These are phyloP conservation scores for Tricholoma bakamatsutake DNA, from an alignment of 768 basidiomycete genomes.

Conservation along the genomic window DNA sequence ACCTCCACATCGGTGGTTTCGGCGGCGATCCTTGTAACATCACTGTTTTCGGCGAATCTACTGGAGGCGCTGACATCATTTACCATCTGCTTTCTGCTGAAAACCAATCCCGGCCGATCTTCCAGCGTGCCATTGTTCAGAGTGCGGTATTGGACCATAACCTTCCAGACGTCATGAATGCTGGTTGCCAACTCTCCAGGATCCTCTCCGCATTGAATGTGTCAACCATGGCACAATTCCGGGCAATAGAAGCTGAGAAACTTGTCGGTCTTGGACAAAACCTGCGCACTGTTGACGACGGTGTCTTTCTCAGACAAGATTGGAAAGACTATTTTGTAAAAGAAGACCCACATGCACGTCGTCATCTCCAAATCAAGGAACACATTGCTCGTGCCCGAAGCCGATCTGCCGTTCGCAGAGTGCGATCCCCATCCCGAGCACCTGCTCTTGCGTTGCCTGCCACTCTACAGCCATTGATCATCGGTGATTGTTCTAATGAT, in stretches of 20 bases:
- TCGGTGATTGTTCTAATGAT: conserved; percentile 67
- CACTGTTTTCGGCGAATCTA: conserved; percentile 45
- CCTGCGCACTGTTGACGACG: conserved; percentile 61
- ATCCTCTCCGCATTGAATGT: conserved; percentile 52
- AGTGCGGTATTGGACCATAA: conserved; percentile 60
- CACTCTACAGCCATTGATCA: conserved; percentile 62
- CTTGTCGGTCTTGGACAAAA: conserved; percentile 48
- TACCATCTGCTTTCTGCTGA: conserved; percentile 57
- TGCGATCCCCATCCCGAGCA: conserved; percentile 16
- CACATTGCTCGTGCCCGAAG: conserved; percentile 21
- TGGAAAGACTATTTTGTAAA: conserved; percentile 47
- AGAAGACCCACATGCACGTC: conserved; percentile 23
- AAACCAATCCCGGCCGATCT: conserved; percentile 56
- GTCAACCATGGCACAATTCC: conserved; percentile 55
- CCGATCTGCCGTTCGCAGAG: conserved; percentile 13
- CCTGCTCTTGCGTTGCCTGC: conserved; percentile 19
- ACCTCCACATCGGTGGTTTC: conserved; percentile 52
- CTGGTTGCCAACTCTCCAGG: conserved; percentile 64
- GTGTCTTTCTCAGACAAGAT: conserved; percentile 56
- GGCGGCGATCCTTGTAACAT: conserved; percentile 63
- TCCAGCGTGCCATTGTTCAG: conserved; percentile 73
- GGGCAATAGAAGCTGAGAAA: conserved; percentile 50
- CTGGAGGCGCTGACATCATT: conserved; percentile 54
- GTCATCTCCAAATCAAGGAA: conserved; percentile 21
- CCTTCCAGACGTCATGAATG: conserved; percentile 51